Conservation (phyloP, 2,329 filamentous ascomycete species). For the Phaeosphaeria sp. region DNA sequence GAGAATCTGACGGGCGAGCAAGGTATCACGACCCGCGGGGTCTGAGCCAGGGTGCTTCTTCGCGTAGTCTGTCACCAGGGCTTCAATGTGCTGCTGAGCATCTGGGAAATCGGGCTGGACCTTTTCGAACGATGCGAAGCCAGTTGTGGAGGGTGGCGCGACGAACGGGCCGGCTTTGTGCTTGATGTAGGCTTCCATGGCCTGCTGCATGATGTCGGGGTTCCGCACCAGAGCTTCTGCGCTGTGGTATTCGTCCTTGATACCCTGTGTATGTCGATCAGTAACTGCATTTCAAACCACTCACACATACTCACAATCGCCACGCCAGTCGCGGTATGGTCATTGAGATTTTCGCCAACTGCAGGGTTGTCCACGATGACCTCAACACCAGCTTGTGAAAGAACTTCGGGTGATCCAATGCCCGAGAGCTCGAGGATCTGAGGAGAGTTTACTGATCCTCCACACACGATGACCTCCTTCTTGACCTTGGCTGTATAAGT, state of each 20-base stretch:
- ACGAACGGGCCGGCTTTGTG: slow-evolving; percentile 39
- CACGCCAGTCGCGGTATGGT: slow-evolving; percentile 35
- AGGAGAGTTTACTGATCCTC: slow-evolving; percentile 36
- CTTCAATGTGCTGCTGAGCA: slow-evolving; percentile 26
- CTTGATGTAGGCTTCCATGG: slow-evolving; percentile 32
- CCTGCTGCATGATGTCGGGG: slow-evolving; percentile 33
- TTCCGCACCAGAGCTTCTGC: slow-evolving; percentile 30
- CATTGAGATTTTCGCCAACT: slow-evolving; percentile 48
- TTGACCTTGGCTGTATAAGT: slow-evolving; percentile 33
- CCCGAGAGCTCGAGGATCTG: slow-evolving; percentile 44
- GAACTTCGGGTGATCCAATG: slow-evolving; percentile 31
- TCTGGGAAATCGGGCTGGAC: slow-evolving; percentile 28
- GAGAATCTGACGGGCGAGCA: slow-evolving; percentile 32
- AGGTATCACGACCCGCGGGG: slow-evolving; percentile 26
- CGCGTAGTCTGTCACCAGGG: slow-evolving; percentile 20
- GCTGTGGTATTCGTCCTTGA: slow-evolving; percentile 36
- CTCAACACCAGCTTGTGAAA: slow-evolving; percentile 35
- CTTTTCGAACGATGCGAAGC: slow-evolving; percentile 30
- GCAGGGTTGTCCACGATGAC: slow-evolving; percentile 35
- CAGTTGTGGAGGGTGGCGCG: slow-evolving; percentile 29
- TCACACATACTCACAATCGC: slow-evolving; percentile 16
- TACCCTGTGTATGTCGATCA: slow-evolving; percentile 14
- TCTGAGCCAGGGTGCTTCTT: slow-evolving; percentile 29
- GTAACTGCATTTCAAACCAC: neutral
- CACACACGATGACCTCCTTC: slow-evolving; percentile 40